These are phyloP conservation scores for Neopestalotiopsis sp. DNA, from an alignment of 2,329 filamentous ascomycete species.

Conservation along the genomic window DNA sequence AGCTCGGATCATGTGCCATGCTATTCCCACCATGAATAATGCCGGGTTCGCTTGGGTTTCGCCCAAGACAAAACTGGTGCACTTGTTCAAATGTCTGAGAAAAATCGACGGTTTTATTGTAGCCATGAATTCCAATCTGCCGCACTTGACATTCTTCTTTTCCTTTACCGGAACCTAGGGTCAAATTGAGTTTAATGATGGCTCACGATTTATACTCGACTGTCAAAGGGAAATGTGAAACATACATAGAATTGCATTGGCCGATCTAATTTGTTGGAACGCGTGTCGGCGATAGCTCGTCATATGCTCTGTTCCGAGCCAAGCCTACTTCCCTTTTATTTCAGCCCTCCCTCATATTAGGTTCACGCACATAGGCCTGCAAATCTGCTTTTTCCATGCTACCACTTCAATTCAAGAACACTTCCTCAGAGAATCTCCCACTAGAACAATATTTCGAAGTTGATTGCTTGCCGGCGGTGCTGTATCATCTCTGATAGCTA, in stretches of 20 bases:
- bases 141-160: not conserved
- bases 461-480: not conserved
- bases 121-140: not conserved
- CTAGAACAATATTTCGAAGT: constrained; percentile 9
- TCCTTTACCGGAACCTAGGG: not conserved
- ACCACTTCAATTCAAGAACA: too few species aligned
- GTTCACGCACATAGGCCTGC: not conserved
- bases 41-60: not conserved
- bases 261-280: not conserved
- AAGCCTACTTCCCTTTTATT: not conserved
- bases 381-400: not conserved
- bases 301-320: not conserved
- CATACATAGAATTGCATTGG: not conserved
- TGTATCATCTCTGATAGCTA: not conserved
- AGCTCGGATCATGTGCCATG: not conserved
- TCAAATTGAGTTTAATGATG: not conserved
- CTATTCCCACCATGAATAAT: not conserved
- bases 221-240: not conserved
- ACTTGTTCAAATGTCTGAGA: not conserved
- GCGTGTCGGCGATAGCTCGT: not conserved
- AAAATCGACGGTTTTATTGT: not conserved
- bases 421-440: not conserved
- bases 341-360: not conserved
- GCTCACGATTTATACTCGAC: constrained; percentile 1
- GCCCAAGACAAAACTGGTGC: not conserved